Base-by-base conservation (phyloP, 108 stramenopile genomes). In the Skeletonema grethae region DNA sequence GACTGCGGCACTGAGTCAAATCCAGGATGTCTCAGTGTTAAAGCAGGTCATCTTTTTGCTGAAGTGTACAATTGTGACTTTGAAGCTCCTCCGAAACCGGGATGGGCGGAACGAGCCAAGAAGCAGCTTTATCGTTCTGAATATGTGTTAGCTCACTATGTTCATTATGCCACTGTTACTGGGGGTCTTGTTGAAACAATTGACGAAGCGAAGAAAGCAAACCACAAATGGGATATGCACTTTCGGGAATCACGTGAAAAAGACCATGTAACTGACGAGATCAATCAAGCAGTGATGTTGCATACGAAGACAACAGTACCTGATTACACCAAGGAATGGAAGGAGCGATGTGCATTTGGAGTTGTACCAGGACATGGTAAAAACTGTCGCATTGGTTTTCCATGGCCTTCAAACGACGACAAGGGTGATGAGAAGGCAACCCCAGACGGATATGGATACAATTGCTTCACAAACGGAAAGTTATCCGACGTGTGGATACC, bases 121-220 rank as follows among this genome's bases (percentile, higher is more conserved):
- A 94, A 94, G 69, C 93, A 94, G 61, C 79, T 94, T 24, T 94
- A 88, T 63, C 87, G 82, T 20, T 86, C 93, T 4, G 67, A 77
- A 1, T 91, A 87, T 80, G 89, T 94, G 0, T 56, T 84, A 30
- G 78, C 75, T 31, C 93, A 94, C 67, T 94, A 87, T 77, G 90
- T 94, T 53, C 93, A 94, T 65, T 94, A 94, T 60, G 64, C 89
- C 6, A 88, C 89, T 24, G 82, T 94, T 4, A 94, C 93, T 1
- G 28, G 45, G 25, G 80, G 76, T 2, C 72, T 82, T 15, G 39
- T 88, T 1, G 66, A 67, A 53, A 74, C 79, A 10, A 77, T 29
- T 65, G 15, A 57, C 4, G 84, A 87, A 15, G 63, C 66, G 13
- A 67, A 15, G 41, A 63, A 34, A 35, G 5, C 18, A 9, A 67